A percentile compares a stretch with the other conserved stretches of the same genome.
Evolutionary conservation across 1,284 basidiomycete genomes (phyloP).

Genomic region (Cryptococcus jaspeensis): DNA sequence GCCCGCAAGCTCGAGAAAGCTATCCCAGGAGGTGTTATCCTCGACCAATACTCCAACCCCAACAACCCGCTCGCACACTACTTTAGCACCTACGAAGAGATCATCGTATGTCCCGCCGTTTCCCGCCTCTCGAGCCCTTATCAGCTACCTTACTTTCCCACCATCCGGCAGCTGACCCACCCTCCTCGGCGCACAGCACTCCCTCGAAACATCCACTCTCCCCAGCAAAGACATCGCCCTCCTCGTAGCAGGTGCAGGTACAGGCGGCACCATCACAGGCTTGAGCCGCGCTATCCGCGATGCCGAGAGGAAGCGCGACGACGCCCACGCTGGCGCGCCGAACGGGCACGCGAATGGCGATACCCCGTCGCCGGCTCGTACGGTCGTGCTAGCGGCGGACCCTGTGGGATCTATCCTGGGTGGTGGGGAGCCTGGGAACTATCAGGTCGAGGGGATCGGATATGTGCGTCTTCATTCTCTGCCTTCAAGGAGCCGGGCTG

Average conservation of each 20-base stretch:
- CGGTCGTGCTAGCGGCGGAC: constrained; percentile 77
- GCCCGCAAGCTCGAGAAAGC: constrained; percentile 72
- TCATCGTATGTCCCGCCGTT: constrained; percentile 57
- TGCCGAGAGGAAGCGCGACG: constrained; percentile 25
- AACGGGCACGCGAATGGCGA: not conserved
- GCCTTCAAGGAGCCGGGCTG: too few relatives aligned
- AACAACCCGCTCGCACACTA: constrained; percentile 90
- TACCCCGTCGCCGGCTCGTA: constrained; percentile 7
- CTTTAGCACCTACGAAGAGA: constrained; percentile 81
- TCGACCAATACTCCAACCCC: constrained; percentile 76
- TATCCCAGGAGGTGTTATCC: constrained; percentile 82
- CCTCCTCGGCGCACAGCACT: constrained; percentile 40
- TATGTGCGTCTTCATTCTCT: constrained; percentile 43
- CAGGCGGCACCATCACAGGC: constrained; percentile 91
- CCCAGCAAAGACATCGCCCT: constrained; percentile 67
- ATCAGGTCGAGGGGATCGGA: constrained; percentile 91
- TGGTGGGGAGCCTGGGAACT: constrained; percentile 61
- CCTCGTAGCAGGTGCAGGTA: constrained; percentile 86
- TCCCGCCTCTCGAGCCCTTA: not conserved
- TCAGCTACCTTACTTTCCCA: not conserved
- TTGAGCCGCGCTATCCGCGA: constrained; percentile 79
- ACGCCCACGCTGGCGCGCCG: not conserved
- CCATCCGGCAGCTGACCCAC: not conserved
- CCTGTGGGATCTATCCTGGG: constrained; percentile 86
- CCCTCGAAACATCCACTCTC: constrained; percentile 45